Conservation (phyloP, 2,329 filamentous ascomycete species). For the Xylariaceae sp. region DNA sequence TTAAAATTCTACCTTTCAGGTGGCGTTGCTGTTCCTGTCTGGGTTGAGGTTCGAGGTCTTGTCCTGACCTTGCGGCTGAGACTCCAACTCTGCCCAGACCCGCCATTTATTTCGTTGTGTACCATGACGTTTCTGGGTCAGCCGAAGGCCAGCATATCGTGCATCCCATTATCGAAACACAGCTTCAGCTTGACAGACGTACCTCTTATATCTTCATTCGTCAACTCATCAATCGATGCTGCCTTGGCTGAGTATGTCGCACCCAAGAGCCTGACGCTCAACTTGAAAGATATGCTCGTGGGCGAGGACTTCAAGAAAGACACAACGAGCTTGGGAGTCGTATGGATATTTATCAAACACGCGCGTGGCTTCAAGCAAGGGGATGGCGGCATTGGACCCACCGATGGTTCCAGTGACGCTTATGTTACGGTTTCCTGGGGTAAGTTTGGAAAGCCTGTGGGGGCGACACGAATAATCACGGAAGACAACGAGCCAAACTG, state of each 20-base stretch:
- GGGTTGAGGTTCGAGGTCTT: constrained; percentile 70
- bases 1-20: constrained; percentile 65
- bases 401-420: constrained; percentile 62
- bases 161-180: constrained; percentile 64
- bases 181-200: constrained; percentile 72
- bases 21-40: constrained; percentile 56
- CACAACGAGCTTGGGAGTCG: constrained; percentile 57
- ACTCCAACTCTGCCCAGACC: constrained; percentile 69
- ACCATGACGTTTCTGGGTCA: constrained; percentile 73
- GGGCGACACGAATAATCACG: constrained; percentile 60
- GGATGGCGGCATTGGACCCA: constrained; percentile 57
- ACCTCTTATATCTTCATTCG: constrained; percentile 69
- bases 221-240: constrained; percentile 69
- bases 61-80: constrained; percentile 67
- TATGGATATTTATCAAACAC: constrained; percentile 62
- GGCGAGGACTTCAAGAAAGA: constrained; percentile 79
- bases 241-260: constrained; percentile 73
- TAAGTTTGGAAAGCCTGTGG: constrained; percentile 69
- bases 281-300: constrained; percentile 72
- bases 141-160: constrained; percentile 67
- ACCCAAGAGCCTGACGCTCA: constrained; percentile 68
- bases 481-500: constrained; percentile 65
- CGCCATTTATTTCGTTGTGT: constrained; percentile 71
- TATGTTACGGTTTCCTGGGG: constrained; percentile 73
- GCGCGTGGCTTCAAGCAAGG: constrained; percentile 69